A percentile compares a stretch with the other conserved stretches of the same genome.
Conservation (phyloP, 2,329 filamentous ascomycete genomes). For the Trichoderma sp. region DNA sequence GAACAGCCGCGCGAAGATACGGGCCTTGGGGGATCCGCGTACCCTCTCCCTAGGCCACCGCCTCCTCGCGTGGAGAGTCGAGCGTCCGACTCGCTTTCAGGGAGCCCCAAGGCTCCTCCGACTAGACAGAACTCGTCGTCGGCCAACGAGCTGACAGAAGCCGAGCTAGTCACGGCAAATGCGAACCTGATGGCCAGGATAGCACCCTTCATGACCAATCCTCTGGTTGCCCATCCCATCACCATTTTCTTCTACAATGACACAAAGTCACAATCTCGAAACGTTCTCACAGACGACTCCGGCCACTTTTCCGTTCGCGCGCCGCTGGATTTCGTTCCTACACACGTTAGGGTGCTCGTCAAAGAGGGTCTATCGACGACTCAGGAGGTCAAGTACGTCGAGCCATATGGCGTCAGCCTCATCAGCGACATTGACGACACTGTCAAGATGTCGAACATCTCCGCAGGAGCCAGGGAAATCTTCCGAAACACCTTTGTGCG, state of each 20-base stretch:
- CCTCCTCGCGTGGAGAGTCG: conserved; percentile 16
- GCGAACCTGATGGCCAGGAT: conserved; percentile 84
- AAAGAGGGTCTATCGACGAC: conserved; percentile 82
- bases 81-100: conserved; percentile 46
- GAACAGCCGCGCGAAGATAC: conserved; percentile 59
- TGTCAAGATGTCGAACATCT: conserved; percentile 92
- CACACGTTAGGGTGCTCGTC: conserved; percentile 82
- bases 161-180: conserved; percentile 79
- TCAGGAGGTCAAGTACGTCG: conserved; percentile 75
- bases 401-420: conserved; percentile 79
- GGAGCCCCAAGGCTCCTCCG: conserved; percentile 48
- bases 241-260: conserved; percentile 97
- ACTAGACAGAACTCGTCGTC: conserved; percentile 43
- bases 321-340: conserved; percentile 85
- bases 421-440: conserved; percentile 99
- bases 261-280: conserved; percentile 76
- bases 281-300: conserved; percentile 80
- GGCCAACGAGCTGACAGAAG: conserved; percentile 66
- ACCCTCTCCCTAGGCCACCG: conserved; percentile 5
- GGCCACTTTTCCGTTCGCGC: conserved; percentile 85
- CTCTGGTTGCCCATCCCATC: conserved; percentile 74
- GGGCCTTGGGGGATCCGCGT: conserved; percentile 32
- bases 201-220: conserved; percentile 85
- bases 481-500: conserved; percentile 95
- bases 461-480: conserved; percentile 84